Evolutionary conservation across 305 asterid species (phyloP).

Genomic region (Andrographis paniculata): DNA sequence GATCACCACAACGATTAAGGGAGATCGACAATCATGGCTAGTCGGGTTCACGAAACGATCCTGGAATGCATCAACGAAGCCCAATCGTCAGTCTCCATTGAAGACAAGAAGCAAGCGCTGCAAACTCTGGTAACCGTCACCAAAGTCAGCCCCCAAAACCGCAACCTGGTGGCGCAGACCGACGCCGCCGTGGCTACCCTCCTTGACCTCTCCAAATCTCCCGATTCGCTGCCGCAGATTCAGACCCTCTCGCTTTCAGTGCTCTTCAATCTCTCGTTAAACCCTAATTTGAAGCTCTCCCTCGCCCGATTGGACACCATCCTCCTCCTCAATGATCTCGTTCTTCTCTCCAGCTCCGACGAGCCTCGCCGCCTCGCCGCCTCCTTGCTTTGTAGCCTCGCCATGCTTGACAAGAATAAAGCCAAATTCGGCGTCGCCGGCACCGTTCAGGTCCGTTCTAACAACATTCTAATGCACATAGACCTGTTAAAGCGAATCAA

Average conservation of each 20-base stretch:
- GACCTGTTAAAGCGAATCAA: too few species aligned
- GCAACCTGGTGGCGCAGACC: conserved; percentile 49
- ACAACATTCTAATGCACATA: too few species aligned
- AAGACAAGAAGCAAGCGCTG: conserved; percentile 35
- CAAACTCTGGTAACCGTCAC: conserved; percentile 54
- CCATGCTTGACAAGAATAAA: conserved; percentile 74
- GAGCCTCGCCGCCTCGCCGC: conserved; percentile 37
- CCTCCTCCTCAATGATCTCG: conserved; percentile 32
- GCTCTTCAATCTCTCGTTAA: conserved; percentile 71
- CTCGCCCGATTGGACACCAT: conserved; percentile 50
- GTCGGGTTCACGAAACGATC: conserved; percentile 35
- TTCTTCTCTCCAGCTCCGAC: conserved; percentile 24
- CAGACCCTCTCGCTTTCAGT: conserved; percentile 49
- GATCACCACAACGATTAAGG: not conserved
- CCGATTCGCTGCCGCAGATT: conserved; percentile 17
- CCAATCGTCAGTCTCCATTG: conserved; percentile 22
- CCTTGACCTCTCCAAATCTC: conserved; percentile 33
- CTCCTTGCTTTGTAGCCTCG: conserved; percentile 69
- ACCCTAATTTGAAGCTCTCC: conserved; percentile 50
- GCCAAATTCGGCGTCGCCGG: conserved; percentile 79
- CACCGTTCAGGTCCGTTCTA: conserved; percentile 27
- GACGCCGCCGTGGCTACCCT: conserved; percentile 46
- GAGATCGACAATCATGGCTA: conserved; percentile 21
- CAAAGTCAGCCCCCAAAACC: conserved; percentile 60
- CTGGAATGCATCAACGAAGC: conserved; percentile 40